These are phyloP conservation scores for Pseudogymnoascus sp. DNA, from an alignment of 2,329 filamentous ascomycete species.

Conservation along the genomic window DNA sequence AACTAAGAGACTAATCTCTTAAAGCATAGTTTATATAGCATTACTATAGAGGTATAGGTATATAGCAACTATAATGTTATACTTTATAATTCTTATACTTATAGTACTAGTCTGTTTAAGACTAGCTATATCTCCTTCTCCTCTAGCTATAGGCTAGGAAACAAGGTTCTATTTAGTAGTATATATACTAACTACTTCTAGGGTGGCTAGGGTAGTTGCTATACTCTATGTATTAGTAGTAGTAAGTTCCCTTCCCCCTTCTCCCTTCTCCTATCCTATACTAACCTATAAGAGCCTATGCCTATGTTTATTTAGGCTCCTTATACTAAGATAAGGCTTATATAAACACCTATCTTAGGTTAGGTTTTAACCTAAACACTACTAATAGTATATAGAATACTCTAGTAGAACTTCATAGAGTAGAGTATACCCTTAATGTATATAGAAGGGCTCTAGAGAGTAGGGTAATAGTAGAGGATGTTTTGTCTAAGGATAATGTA, in stretches of 20 bases:
- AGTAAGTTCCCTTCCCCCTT: no score
- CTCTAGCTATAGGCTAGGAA: neutral
- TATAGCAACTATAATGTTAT: neutral
- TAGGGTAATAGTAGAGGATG: neutral
- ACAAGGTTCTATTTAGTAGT: neutral
- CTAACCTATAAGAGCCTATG: no score
- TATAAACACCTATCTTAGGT: neutral
- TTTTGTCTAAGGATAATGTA: neutral
- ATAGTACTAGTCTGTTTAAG: neutral
- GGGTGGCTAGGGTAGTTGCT: neutral
- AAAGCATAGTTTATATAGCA: neutral
- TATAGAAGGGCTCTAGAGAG: neutral
- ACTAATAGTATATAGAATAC: neutral
- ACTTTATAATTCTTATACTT: neutral
- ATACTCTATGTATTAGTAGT: neutral
- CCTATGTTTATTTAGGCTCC: neutral
- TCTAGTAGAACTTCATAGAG: neutral
- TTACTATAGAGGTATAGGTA: neutral
- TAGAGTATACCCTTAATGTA: neutral
- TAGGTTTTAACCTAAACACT: neutral
- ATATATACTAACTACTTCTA: neutral
- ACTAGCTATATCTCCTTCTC: neutral
- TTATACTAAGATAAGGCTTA: neutral
- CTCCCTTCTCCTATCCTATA: no score
- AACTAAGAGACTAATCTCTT: neutral